Evolutionary conservation across 2,329 filamentous ascomycete genomes (phyloP), one percentile per base, ranked within the genome.

Genomic region (Cordyceps militaris): DNA sequence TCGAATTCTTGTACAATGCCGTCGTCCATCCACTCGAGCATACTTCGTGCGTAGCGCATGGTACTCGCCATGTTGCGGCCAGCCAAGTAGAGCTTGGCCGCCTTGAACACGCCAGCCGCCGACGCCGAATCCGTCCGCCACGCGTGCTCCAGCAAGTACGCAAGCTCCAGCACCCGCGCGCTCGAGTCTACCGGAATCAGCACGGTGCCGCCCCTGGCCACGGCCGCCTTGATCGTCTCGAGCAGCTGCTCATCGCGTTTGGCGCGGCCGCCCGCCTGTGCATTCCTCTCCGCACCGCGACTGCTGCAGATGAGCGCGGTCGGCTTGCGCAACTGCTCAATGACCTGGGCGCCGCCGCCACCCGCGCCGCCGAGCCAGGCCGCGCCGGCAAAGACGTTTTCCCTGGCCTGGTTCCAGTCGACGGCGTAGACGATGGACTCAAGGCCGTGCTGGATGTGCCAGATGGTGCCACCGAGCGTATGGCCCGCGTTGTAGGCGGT

Each of bases 11-110:
- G 86, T 43, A 96, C 88, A 59, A 99, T 95, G 59, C 86, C 87
- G 67, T 97, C 92, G 68, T 97, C 92, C 92, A 99, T 97, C 94
- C 94, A 99, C 69, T 99, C 94, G 32, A 99, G 78, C 89, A 99
- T 96, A 70, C 93, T 97, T 63, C 92, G 83, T 26, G 93, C 89
- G 63, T 97, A 90, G 54, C 91, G 83, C 79, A 97, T 89, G 0
- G 92, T 96, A 61, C 91, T 92, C 59, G 89, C 87, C 62, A 90
- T 88, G 61, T 91, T 96, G 59, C 86, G 87, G 40, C 91, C 92
- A 0, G 92, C 93, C 44, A 99, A 78, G 68, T 91, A 97, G 0
- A 97, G 77, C 64, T 80, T 83, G 0, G 82, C 75, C 1, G 76
- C 72, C 56, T 76, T 76, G 16, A 87, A 72, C 1, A 73, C 72